phyloP scores from a whole-genome alignment of 352 stramenopile genomes.

The Phytophthora parvispora region DNA sequence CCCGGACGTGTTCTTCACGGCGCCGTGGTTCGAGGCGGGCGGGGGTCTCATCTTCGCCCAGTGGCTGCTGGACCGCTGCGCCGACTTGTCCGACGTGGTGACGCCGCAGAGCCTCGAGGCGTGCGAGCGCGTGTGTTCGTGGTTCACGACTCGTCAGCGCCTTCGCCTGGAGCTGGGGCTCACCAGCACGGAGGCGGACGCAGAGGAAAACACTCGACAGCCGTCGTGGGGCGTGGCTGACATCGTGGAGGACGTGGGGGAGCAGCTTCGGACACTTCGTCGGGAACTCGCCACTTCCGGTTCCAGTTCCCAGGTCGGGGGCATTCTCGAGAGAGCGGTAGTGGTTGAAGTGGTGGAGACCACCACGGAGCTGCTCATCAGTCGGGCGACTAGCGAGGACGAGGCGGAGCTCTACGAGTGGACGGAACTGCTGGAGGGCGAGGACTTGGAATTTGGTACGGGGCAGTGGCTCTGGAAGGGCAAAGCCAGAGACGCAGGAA shows the following conservation, averaged over 20 bases:
- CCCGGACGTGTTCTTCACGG: neutral
- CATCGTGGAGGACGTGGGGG: constrained; percentile 26
- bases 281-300: constrained; percentile 10
- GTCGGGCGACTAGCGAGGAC: constrained; percentile 33
- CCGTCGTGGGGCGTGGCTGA: constrained; percentile 1
- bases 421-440: constrained; percentile 16
- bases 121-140: constrained; percentile 21
- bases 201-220: neutral
- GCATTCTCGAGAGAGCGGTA: constrained; percentile 36
- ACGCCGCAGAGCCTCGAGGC: constrained; percentile 20
- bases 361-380: constrained; percentile 67
- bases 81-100: constrained; percentile 31
- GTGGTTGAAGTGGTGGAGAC: constrained; percentile 54
- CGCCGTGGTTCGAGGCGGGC: constrained; percentile 43
- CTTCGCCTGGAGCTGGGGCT: constrained; percentile 43
- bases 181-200: neutral
- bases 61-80: constrained; percentile 58
- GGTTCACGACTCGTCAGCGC: constrained; percentile 46
- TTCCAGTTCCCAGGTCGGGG: constrained; percentile 3
- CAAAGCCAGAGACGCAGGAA: constrained; percentile 13
- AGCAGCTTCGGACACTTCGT: constrained; percentile 27
- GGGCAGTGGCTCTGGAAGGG: constrained; percentile 31
- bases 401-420: constrained; percentile 39
- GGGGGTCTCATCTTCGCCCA: constrained; percentile 53
- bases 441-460: neutral